Conservation (phyloP, 2,329 filamentous ascomycete genomes). For the Bipolaris oryzae region DNA sequence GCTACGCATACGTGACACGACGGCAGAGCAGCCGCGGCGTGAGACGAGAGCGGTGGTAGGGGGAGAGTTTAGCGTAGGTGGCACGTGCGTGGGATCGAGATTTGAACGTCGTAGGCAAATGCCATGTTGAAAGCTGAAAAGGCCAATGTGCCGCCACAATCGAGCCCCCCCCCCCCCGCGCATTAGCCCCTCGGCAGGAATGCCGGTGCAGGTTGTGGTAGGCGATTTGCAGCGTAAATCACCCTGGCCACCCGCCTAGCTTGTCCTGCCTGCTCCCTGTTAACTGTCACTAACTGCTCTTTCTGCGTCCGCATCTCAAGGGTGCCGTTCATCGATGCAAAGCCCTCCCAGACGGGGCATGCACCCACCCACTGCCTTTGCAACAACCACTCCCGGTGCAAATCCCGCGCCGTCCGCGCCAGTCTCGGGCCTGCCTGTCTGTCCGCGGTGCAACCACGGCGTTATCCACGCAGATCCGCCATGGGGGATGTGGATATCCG, state of each 20-base stretch:
- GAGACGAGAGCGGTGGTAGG: neutral
- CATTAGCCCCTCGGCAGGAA: constrained; percentile 10
- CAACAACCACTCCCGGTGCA: neutral
- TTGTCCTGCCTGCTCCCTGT: constrained; percentile 1
- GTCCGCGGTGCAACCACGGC: constrained; percentile 8
- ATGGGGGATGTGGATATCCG: constrained; percentile 16
- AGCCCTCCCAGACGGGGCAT: neutral
- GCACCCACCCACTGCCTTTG: neutral
- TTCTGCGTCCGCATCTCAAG: neutral
- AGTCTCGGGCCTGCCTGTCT: neutral
- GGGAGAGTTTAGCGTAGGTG: neutral
- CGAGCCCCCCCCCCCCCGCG: constrained; percentile 2
- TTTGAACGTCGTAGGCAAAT: neutral
- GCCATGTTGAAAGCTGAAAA: neutral
- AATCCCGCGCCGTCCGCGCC: neutral
- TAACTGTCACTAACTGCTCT: neutral
- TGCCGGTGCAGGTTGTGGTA: constrained; percentile 1
- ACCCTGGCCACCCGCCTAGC: neutral
- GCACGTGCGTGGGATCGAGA: neutral
- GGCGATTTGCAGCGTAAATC: neutral
- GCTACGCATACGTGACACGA: neutral
- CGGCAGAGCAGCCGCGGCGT: neutral
- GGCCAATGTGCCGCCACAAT: neutral
- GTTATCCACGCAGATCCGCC: constrained; percentile 9
- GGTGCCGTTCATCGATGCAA: neutral